Conservation (phyloP, 139 green algal genomes). For the Desmodesmus armatus region DNA sequence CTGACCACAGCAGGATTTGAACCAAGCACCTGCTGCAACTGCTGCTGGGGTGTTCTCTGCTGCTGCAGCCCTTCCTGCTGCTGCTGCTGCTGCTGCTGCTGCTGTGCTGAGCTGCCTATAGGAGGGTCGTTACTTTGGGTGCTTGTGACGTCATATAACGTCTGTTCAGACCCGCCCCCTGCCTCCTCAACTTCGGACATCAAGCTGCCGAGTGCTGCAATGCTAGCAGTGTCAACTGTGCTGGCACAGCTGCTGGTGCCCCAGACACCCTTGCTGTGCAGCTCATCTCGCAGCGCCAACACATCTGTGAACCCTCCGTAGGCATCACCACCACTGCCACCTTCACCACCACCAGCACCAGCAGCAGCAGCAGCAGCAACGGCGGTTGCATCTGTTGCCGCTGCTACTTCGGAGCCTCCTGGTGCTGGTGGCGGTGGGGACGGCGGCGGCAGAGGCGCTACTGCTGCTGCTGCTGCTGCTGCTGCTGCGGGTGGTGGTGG, state of each 20-base stretch:
- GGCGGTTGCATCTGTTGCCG: neutral
- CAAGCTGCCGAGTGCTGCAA: too few relatives aligned
- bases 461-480: conserved; percentile 2
- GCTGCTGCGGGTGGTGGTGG: neutral
- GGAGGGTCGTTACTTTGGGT: too few relatives aligned
- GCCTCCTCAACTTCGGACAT: too few relatives aligned
- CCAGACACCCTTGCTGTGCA: neutral
- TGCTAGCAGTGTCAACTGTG: too few relatives aligned
- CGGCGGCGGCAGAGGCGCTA: too few relatives aligned
- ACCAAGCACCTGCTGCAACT: conserved; percentile 30
- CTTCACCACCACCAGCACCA: neutral
- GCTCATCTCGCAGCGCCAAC: conserved; percentile 9
- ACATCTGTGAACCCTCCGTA: conserved; percentile 4
- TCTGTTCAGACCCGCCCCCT: neutral
- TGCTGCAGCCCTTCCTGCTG: neutral
- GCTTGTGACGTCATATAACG: too few relatives aligned
- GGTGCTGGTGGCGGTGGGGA: too few relatives aligned
- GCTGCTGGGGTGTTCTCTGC: neutral
- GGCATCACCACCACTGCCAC: neutral
- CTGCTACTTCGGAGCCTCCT: neutral
- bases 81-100: neutral
- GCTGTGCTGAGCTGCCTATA: conserved; percentile 15
- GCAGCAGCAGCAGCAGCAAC: neutral
- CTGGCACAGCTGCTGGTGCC: conserved; percentile 8
- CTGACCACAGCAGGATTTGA: too few relatives aligned